phyloP scores from a whole-genome alignment of 2,329 filamentous ascomycete species.

The Nannizziopsis arthrosporioides region DNA sequence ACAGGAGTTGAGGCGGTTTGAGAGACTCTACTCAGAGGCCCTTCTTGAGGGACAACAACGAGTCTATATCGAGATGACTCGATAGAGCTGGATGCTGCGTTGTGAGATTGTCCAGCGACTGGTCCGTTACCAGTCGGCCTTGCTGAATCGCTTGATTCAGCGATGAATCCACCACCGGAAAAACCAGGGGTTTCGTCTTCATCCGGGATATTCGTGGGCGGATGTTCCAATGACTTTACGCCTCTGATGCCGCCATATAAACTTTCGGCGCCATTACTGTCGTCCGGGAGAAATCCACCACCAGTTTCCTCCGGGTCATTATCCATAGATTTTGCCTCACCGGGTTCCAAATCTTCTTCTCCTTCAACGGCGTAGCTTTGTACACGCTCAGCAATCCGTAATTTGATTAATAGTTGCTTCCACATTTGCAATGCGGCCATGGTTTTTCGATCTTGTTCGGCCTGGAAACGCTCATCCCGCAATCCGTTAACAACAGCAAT shows the following conservation, averaged over 20 bases:
- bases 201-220: too few species aligned
- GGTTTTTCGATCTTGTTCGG: slow-evolving; percentile 46
- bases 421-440: slow-evolving; percentile 44
- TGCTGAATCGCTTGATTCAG: slow-evolving; percentile 1
- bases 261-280: slow-evolving; percentile 16
- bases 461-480: slow-evolving; percentile 51
- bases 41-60: slow-evolving; percentile 21
- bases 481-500: slow-evolving; percentile 57
- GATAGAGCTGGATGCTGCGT: neutral
- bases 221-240: too few species aligned
- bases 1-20: neutral
- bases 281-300: slow-evolving; percentile 32
- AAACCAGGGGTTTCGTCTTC: neutral
- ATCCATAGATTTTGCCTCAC: slow-evolving; percentile 23
- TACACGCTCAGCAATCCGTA: slow-evolving; percentile 62
- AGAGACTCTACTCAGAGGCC: neutral
- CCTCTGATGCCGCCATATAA: neutral
- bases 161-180: slow-evolving; percentile 17
- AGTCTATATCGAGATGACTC: slow-evolving; percentile 20
- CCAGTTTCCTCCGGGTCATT: slow-evolving; percentile 19
- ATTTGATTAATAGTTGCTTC: slow-evolving; percentile 48
- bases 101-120: slow-evolving; percentile 5
- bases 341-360: slow-evolving; percentile 23
- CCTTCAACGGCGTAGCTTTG: slow-evolving; percentile 42
- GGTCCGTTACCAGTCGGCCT: neutral